Base-by-base conservation (phyloP, 169 alveolate genomes). In the Plasmodium ovale region DNA sequence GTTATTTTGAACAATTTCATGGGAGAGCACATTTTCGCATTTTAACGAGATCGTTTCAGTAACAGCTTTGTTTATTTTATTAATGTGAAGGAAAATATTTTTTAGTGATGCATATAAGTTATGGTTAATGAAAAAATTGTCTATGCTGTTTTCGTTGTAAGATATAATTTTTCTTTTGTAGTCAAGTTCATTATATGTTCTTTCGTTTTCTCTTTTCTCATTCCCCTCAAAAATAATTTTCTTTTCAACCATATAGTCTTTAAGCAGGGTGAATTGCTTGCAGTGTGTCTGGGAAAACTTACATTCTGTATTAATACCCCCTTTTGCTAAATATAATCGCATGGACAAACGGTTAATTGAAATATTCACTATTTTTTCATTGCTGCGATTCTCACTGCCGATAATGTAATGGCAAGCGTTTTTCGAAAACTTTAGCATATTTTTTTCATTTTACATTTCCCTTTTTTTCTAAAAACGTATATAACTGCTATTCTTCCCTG, bases 371-470 rank as follows among this genome's bases (percentile, higher is more conserved):
- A 68, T 54, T 60, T 42, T 37, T 25, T 77, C 44, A 33, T 56
- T 33, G 39, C 35, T 27, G 51, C 16, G 16, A 27, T 64, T 77
- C 9, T 64, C 73, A 16, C 25, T 29, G 39, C 14, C 19, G 54
- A 44, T 44, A 53, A 77, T 68, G 39, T 77, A 39, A n/a, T 23
- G 73, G 71, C 31, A 44, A 6, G 37, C 77, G 62, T 77, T 16
- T 77, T 77, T 77, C 49, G 72, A 77, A 62, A 77, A 67, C 14
- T 77, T 77, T 77, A 27, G 88, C 88, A 77, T 77, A 77, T 77
- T 74, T 74, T 54, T 65, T n/a, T 74, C 88, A 74, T 74, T 60
- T 74, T 74, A 68, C 19, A 25, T 69, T 69, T 44, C 12, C 16
- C 60, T 69, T n/a, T 53, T 68, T 68, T 68, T 16, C 25, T 70